Conservation (phyloP, 2,329 filamentous ascomycete genomes). For the Xylaria sp. region DNA sequence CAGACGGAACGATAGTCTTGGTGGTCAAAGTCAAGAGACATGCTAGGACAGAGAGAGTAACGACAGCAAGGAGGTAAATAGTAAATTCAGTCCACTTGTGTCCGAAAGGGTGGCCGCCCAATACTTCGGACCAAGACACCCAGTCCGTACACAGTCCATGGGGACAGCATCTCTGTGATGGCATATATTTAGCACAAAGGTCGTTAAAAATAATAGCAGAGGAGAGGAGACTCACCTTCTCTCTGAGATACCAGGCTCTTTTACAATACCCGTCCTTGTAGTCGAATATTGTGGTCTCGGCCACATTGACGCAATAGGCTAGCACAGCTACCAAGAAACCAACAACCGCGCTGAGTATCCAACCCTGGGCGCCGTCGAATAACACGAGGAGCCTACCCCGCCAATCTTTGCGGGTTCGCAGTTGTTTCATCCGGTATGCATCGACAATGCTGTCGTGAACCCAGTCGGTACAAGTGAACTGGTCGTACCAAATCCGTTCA, state of each 20-base stretch:
- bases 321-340: conserved; percentile 85
- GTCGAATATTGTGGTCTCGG: conserved; percentile 87
- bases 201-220: neutral
- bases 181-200: conserved; percentile 35
- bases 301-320: conserved; percentile 89
- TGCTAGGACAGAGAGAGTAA: conserved; percentile 74
- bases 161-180: conserved; percentile 63
- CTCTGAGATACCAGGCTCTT: conserved; percentile 76
- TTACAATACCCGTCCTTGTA: conserved; percentile 89
- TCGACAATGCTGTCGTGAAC: conserved; percentile 97
- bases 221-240: conserved; percentile 61
- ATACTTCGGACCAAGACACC: conserved; percentile 64
- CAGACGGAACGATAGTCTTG: conserved; percentile 93
- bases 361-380: conserved; percentile 90
- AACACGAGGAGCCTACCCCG: conserved; percentile 79
- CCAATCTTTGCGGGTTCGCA: conserved; percentile 84
- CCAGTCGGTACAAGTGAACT: conserved; percentile 98
- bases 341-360: conserved; percentile 91
- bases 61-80: conserved; percentile 77
- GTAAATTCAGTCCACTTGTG: conserved; percentile 77
- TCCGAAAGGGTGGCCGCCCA: conserved; percentile 58
- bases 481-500: conserved; percentile 97
- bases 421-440: conserved; percentile 84
- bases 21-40: conserved; percentile 86
- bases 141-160: conserved; percentile 66